phyloP scores from a whole-genome alignment of 306 rosid genomes.

The Hippophae gyantsensis region DNA sequence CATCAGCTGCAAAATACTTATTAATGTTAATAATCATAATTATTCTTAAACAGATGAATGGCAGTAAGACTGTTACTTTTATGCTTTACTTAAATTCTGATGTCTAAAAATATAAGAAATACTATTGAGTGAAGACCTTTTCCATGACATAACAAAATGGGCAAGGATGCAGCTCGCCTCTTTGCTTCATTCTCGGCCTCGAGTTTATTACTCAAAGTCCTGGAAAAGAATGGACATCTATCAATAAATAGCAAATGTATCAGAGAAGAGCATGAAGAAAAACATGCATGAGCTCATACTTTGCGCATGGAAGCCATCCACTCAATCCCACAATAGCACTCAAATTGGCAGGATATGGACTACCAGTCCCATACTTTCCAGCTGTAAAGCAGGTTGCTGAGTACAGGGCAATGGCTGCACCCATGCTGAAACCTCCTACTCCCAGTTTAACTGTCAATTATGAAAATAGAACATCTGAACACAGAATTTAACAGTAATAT shows the following conservation, averaged over 20 bases:
- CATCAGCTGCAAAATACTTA: constrained; percentile 52
- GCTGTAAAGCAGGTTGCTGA: constrained; percentile 60
- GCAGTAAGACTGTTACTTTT: too few relatives aligned
- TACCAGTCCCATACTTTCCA: constrained; percentile 64
- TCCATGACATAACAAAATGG: constrained; percentile 86
- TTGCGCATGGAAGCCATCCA: constrained; percentile 99
- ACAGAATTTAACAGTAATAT: too few relatives aligned
- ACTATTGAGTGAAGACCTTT: constrained; percentile 42
- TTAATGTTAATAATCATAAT: background rate
- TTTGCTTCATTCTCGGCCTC: constrained; percentile 54
- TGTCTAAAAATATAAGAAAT: background rate
- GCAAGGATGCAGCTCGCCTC: constrained; percentile 63
- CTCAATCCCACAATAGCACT: constrained; percentile 84
- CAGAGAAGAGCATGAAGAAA: constrained; percentile 11
- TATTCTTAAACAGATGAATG: background rate
- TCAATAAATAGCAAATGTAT: constrained; percentile 8
- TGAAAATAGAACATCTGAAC: too few relatives aligned
- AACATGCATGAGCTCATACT: constrained; percentile 35
- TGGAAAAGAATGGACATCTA: constrained; percentile 25
- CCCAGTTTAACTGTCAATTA: constrained; percentile 70
- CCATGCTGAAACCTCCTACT: constrained; percentile 99
- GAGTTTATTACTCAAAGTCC: constrained; percentile 59
- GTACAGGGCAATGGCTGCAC: constrained; percentile 90
- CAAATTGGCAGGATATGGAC: constrained; percentile 62
- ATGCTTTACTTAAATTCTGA: too few relatives aligned